These are phyloP conservation scores for Bryum argenteum DNA, from an alignment of 225 moss, liverwort and hornwort genomes.

Conservation along the genomic window DNA sequence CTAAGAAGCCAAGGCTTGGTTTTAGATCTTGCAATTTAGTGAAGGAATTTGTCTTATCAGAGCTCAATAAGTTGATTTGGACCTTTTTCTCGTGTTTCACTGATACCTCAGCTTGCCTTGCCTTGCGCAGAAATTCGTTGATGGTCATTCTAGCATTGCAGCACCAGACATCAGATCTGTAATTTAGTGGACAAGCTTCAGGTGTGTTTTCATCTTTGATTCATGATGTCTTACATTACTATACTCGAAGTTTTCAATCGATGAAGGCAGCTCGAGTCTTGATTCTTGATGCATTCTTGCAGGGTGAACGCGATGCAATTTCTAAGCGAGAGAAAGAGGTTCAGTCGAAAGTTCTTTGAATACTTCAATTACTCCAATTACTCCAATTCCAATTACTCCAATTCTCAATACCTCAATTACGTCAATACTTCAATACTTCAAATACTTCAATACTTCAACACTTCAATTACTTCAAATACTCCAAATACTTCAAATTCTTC, in stretches of 20 bases:
- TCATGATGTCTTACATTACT: slow-evolving; percentile 1
- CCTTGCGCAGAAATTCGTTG: slow-evolving; percentile 65
- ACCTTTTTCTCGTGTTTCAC: background rate
- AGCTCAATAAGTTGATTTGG: slow-evolving; percentile 14
- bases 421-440: no score
- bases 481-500: no score
- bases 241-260: background rate
- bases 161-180: no score
- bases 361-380: no score
- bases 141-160: slow-evolving; percentile 74
- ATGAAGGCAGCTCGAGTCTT: slow-evolving; percentile 9
- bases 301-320: slow-evolving; percentile 80
- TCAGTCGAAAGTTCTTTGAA: slow-evolving; percentile 66
- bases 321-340: slow-evolving; percentile 79
- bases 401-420: no score
- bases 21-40: no score
- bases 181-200: slow-evolving; percentile 80
- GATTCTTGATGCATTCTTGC: slow-evolving; percentile 26
- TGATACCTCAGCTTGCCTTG: slow-evolving; percentile 18
- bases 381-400: no score
- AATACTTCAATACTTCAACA: no score
- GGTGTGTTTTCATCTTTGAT: slow-evolving; percentile 46
- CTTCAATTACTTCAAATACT: no score
- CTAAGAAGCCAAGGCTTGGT: background rate
- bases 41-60: background rate